Conservation (phyloP, 2,329 filamentous ascomycete genomes). For the Fusarium sororula region DNA sequence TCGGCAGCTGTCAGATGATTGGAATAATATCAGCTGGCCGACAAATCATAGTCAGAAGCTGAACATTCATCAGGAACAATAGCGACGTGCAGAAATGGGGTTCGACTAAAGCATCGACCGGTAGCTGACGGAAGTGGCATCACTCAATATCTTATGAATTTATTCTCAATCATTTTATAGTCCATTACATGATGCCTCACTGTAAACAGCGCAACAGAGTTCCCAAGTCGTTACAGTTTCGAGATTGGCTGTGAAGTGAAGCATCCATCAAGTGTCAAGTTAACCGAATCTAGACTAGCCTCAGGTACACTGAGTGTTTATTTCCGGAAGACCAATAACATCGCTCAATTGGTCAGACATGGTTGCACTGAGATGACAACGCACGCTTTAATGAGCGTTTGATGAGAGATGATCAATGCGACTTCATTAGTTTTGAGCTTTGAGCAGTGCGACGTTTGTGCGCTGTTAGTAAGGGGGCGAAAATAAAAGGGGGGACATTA, state of each 20-base stretch:
- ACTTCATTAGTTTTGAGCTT: not conserved
- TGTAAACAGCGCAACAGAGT: not conserved
- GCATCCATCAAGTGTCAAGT: not conserved
- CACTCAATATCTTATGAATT: too few relatives aligned
- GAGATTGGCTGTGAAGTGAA: not conserved
- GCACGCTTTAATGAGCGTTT: not conserved
- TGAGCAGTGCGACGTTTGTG: not conserved
- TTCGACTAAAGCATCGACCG: accelerated
- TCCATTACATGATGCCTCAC: too few relatives aligned
- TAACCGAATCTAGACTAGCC: not conserved
- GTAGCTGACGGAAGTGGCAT: accelerated
- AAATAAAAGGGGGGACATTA: not conserved
- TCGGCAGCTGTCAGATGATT: not conserved
- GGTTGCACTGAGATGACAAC: not conserved
- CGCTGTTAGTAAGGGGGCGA: not conserved
- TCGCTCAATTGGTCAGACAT: not conserved
- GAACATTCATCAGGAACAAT: not conserved
- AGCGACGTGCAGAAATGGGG: accelerated
- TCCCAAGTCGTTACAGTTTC: not conserved
- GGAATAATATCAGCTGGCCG: not conserved
- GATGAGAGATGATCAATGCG: not conserved
- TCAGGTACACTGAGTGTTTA: not conserved
- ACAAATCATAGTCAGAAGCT: not conserved
- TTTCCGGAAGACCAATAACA: not conserved
- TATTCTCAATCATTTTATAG: accelerated